These are phyloP conservation scores for Garcia nutans DNA, from an alignment of 345 rosid genomes.

Conservation along the genomic window DNA sequence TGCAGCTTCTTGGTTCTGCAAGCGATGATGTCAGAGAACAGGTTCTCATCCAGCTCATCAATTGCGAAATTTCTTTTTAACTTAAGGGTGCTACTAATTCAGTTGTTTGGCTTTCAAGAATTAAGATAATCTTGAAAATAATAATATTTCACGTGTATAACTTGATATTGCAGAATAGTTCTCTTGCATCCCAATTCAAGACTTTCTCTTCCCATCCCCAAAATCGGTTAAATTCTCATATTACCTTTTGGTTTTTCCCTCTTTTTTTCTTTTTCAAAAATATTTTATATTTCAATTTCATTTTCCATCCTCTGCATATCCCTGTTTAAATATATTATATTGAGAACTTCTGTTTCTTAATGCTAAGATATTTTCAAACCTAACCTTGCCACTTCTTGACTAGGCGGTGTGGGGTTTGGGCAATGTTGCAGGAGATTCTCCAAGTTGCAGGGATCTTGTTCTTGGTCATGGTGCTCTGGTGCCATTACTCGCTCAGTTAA, in stretches of 20 bases:
- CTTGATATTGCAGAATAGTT: background rate
- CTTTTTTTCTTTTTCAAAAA: too few species aligned
- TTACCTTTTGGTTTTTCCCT: too few species aligned
- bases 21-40: slow-evolving; percentile 88
- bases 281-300: background rate
- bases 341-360: slow-evolving; percentile 1
- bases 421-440: slow-evolving; percentile 63
- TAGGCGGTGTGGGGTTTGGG: slow-evolving; percentile 71
- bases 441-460: slow-evolving; percentile 56
- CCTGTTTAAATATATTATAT: background rate
- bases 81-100: background rate
- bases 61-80: background rate
- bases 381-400: slow-evolving; percentile 1
- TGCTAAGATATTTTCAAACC: background rate
- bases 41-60: slow-evolving; percentile 35
- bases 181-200: too few species aligned
- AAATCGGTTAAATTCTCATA: too few species aligned
- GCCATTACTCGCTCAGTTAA: slow-evolving; percentile 51
- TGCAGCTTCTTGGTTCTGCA: slow-evolving; percentile 73
- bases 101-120: background rate
- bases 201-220: too few species aligned
- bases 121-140: background rate
- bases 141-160: background rate
- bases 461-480: slow-evolving; percentile 48
- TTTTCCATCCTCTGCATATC: background rate